These are phyloP conservation scores for Coemansia interrupta DNA, from an alignment of 192 early-diverging fungal species.

Conservation along the genomic window DNA sequence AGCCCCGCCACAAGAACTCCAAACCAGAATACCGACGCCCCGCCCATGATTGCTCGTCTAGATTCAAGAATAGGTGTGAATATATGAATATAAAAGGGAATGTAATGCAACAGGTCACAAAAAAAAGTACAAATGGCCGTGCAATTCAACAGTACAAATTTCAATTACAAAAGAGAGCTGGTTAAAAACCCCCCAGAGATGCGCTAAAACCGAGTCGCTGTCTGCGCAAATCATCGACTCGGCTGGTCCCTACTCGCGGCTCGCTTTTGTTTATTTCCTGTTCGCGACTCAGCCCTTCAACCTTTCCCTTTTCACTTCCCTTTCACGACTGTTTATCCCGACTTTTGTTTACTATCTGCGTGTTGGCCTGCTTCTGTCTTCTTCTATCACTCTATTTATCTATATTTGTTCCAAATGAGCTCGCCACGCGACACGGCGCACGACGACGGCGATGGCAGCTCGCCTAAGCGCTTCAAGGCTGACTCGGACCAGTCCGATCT, in stretches of 20 bases:
- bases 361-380: neutral
- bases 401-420: constrained; percentile 2
- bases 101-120: neutral
- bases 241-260: too few species aligned
- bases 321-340: neutral
- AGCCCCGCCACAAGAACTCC: constrained; percentile 33
- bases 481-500: constrained; percentile 15
- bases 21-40: constrained; percentile 48
- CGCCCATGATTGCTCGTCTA: constrained; percentile 33
- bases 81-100: neutral
- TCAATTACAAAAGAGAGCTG: too few species aligned
- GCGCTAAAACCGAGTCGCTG: too few species aligned
- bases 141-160: neutral
- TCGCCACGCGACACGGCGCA: constrained; percentile 1
- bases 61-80: neutral
- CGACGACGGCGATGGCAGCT: constrained; percentile 2
- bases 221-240: too few species aligned
- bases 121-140: neutral
- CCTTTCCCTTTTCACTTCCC: neutral
- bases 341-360: neutral
- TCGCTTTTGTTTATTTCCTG: too few species aligned
- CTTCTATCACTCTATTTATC: neutral
- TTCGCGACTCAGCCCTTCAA: too few species aligned
- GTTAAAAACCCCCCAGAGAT: too few species aligned
- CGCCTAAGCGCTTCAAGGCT: constrained; percentile 10